These are phyloP conservation scores for Fusarium metavorans DNA, from an alignment of 2,329 filamentous ascomycete species.

Conservation along the genomic window DNA sequence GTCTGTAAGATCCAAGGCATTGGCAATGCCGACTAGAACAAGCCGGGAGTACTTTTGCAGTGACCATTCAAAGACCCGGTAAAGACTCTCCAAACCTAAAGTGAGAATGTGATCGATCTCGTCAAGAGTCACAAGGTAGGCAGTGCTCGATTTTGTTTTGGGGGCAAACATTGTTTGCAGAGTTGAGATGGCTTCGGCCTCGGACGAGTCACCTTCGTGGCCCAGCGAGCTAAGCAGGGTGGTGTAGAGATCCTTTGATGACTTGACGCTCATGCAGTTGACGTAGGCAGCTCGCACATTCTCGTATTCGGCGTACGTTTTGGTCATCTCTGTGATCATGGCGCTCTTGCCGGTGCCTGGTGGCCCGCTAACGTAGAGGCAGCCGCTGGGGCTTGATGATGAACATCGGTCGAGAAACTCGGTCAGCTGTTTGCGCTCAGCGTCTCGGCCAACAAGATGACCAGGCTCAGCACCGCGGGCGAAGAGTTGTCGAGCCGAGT, in stretches of 20 bases:
- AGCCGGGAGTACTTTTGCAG: constrained; percentile 83
- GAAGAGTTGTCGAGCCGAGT: constrained; percentile 88
- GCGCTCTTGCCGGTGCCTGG: constrained; percentile 98
- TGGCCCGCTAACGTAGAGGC: constrained; percentile 94
- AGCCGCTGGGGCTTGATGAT: constrained; percentile 74
- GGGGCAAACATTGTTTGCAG: constrained; percentile 79
- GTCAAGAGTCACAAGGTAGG: constrained; percentile 89
- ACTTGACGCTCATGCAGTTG: constrained; percentile 98
- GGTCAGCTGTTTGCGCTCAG: constrained; percentile 72
- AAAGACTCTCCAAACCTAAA: constrained; percentile 88
- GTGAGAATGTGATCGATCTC: constrained; percentile 96
- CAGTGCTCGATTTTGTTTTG: constrained; percentile 64
- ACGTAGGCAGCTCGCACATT: constrained; percentile 80
- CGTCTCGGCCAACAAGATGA: constrained; percentile 82
- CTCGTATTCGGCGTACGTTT: constrained; percentile 64
- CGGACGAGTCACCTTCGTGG: constrained; percentile 68
- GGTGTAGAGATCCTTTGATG: constrained; percentile 84
- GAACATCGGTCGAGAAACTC: constrained; percentile 76
- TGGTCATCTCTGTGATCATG: constrained; percentile 84
- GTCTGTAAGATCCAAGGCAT: constrained; percentile 94
- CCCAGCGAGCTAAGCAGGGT: constrained; percentile 80
- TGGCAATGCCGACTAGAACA: constrained; percentile 91
- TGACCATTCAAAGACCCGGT: constrained; percentile 97
- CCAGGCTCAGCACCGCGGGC: constrained; percentile 81
- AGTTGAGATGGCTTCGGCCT: constrained; percentile 74